Evolutionary conservation across 805 yeast species (phyloP).

Genomic region (Lachancea lanzarotensis): DNA sequence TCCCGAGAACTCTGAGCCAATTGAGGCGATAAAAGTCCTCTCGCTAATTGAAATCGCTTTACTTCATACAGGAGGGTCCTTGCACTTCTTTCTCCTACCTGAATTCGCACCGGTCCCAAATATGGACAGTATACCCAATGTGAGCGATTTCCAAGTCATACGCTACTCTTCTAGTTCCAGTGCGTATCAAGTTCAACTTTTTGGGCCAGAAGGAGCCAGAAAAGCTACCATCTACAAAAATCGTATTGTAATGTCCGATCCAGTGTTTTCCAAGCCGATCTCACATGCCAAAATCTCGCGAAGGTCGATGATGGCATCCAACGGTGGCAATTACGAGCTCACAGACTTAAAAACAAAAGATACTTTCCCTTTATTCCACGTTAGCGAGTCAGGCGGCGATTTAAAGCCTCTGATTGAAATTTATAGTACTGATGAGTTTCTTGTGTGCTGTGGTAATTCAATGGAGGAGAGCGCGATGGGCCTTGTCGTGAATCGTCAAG

Average conservation of each 20-base stretch:
- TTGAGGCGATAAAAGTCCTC: slow-evolving; percentile 23
- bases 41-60: slow-evolving; percentile 29
- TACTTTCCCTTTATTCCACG: slow-evolving; percentile 22
- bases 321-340: slow-evolving; percentile 22
- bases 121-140: slow-evolving; percentile 11
- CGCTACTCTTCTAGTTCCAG: slow-evolving; percentile 14
- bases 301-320: slow-evolving; percentile 17
- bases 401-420: slow-evolving; percentile 22
- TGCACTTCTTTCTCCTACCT: slow-evolving; percentile 27
- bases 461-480: slow-evolving; percentile 26
- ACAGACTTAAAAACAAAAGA: slow-evolving; percentile 15
- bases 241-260: slow-evolving; percentile 7
- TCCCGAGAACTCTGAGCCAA: slow-evolving; percentile 12
- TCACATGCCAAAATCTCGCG: slow-evolving; percentile 12
- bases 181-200: slow-evolving; percentile 13
- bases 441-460: slow-evolving; percentile 28
- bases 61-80: slow-evolving; percentile 14
- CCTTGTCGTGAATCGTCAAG: slow-evolving; percentile 25
- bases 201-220: slow-evolving; percentile 13
- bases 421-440: slow-evolving; percentile 16
- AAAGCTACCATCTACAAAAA: slow-evolving; percentile 12
- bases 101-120: slow-evolving; percentile 33
- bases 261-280: slow-evolving; percentile 14
- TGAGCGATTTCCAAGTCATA: slow-evolving; percentile 18
- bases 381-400: slow-evolving; percentile 21